Evolutionary conservation across 176 grass and related monocot species (phyloP).

Genomic region (Carex myosuroides): DNA sequence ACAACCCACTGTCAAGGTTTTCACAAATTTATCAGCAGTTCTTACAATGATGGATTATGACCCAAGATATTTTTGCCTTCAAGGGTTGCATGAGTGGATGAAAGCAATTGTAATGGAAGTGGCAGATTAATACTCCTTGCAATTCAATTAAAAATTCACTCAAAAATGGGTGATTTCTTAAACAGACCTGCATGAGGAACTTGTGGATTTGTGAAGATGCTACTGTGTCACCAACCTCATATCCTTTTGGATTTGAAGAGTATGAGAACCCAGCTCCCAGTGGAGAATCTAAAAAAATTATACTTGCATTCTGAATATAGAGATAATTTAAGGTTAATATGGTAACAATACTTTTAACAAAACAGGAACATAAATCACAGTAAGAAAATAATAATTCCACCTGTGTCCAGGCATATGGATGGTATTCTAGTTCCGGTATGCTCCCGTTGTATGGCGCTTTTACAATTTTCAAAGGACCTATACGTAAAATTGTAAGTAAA

Average conservation of each 20-base stretch:
- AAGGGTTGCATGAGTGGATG: background rate
- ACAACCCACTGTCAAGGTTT: slow-evolving; percentile 39
- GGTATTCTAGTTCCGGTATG: slow-evolving; percentile 31
- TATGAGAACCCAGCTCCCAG: slow-evolving; percentile 66
- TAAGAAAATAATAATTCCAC: background rate
- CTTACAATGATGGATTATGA: background rate
- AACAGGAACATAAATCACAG: background rate
- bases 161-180: background rate
- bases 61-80: background rate
- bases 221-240: slow-evolving; percentile 36
- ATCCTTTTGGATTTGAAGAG: slow-evolving; percentile 36
- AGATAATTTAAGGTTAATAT: background rate
- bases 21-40: background rate
- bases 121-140: too few species aligned
- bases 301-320: slow-evolving; percentile 32
- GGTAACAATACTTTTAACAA: background rate
- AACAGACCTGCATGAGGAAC: slow-evolving; percentile 42
- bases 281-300: slow-evolving; percentile 64
- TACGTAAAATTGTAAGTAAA: background rate
- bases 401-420: slow-evolving; percentile 52
- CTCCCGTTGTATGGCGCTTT: slow-evolving; percentile 29
- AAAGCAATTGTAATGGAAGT: too few species aligned
- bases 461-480: slow-evolving; percentile 48
- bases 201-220: slow-evolving; percentile 25
- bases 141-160: background rate